Conservation (phyloP, 805 yeast genomes). For the Helenozyma baotianmanensis region DNA sequence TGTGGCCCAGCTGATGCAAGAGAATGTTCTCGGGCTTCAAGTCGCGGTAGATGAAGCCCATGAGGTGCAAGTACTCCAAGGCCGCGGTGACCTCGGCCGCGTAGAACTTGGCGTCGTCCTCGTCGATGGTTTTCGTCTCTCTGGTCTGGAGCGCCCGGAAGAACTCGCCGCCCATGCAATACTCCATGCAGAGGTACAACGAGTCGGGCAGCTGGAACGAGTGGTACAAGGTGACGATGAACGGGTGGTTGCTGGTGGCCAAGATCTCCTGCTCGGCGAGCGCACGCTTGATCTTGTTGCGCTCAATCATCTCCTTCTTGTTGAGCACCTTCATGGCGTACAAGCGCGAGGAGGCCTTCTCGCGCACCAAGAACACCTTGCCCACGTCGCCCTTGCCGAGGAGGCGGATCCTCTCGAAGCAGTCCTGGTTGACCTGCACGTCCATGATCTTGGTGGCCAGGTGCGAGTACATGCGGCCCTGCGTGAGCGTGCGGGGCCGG, state of each 20-base stretch:
- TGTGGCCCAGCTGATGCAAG: slow-evolving; percentile 95
- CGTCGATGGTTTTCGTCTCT: slow-evolving; percentile 77
- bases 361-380: slow-evolving; percentile 86
- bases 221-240: slow-evolving; percentile 92
- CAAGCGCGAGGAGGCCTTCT: slow-evolving; percentile 64
- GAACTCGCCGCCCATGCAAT: slow-evolving; percentile 99
- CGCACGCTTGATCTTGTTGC: slow-evolving; percentile 92
- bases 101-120: slow-evolving; percentile 86
- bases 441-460: slow-evolving; percentile 69
- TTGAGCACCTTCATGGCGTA: slow-evolving; percentile 91
- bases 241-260: slow-evolving; percentile 94
- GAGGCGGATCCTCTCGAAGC: slow-evolving; percentile 85
- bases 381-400: slow-evolving; percentile 98
- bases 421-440: slow-evolving; percentile 78
- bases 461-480: slow-evolving; percentile 61
- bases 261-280: slow-evolving; percentile 95
- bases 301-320: slow-evolving; percentile 89
- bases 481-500: slow-evolving; percentile 38
- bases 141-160: slow-evolving; percentile 93
- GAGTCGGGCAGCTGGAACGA: slow-evolving; percentile 92
- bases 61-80: slow-evolving; percentile 86
- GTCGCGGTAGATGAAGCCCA: slow-evolving; percentile 97
- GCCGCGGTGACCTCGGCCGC: slow-evolving; percentile 98
- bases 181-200: slow-evolving; percentile 93
- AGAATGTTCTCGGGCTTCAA: slow-evolving; percentile 94